Evolutionary conservation across 441 rosid species (phyloP), one percentile per base, ranked within the genome.

Genomic region (Brassica balearica): DNA sequence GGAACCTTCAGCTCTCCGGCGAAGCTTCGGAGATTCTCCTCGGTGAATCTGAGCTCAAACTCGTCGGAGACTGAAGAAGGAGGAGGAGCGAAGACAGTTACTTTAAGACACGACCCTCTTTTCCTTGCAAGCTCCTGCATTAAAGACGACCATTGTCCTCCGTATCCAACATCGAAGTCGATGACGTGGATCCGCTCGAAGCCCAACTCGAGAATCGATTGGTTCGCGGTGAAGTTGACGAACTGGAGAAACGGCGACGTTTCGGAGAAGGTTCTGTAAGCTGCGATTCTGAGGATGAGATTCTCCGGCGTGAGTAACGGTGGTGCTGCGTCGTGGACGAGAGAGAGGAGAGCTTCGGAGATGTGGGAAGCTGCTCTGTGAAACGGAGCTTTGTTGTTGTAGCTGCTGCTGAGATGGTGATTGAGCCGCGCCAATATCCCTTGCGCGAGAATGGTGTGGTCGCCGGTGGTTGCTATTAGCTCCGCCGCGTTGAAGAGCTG

Each of bases 371-470:
- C 97, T 73, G 90, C 91, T 92, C 98, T 84, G 2, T 81, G 82
- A 81, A 90, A 86, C 67, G 83, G 80, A 85, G 98, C 86, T 86
- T 90, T 92, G 78, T 91, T 58, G 59, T 15, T 53, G 22, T 53
- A 10, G 19, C 19, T 8, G 76, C 23, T 75, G 65, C 74, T 15
- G 92, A 89, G 65, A 78, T 78, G 82, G 88, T 96, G 99, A 96
- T 96, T 96, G 98, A 96, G 99, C 99, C 98, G 99, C 99, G 99
- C 99, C 99, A 96, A 96, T 96, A 96, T 96, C 99, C 89, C 95
- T 87, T 94, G 99, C 95, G 99, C 99, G 94, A 85, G 92, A 76
- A 84, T 60, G 97, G 78, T 74, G 61, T 92, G 90, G 71, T 73
- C 81, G 78, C 77, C 69, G 79, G 58, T 64, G 20, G 66, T 62